Base-by-base conservation (phyloP, 2,329 filamentous ascomycete species). In the Fusarium annulatum region DNA sequence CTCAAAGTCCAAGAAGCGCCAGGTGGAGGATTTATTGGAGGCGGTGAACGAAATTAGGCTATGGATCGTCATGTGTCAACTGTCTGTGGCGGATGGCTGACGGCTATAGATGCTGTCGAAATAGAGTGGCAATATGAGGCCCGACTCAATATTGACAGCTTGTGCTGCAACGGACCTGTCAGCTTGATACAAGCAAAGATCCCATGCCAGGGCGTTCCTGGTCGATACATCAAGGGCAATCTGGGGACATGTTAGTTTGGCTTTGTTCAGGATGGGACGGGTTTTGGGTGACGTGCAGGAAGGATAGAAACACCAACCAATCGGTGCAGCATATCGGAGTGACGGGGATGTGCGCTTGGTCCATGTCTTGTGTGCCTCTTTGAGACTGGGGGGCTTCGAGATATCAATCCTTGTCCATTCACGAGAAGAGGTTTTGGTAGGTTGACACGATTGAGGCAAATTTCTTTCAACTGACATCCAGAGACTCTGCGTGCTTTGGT, bases 211-310 rank as follows among this genome's bases (percentile, higher is more conserved):
- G 49, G 52, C 57, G 66, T 71, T 74, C 67, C 71, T 68, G 62
- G 58, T 52, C 38, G 67, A 67, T 74, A 59, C 55, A 73, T 67
- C 57, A 56, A 65, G 61, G 42, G 26, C 67, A 72, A 69, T 69
- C 67, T 61, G 71, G 71, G 71, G 71, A 52, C 51, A 42, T 71
- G 51, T 74, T 71, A 73, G 70, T 71, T 64, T 74, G 61, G 41
- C 67, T 72, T 64, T 57, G 60, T 72, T 55, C 60, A 62, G 42
- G 57, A 73, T 64, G 68, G 45, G 57, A 73, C 64, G 64, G 71
- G 46, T 64, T 67, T 70, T 70, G 68, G 64, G 72, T 74, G 72
- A 74, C 72, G 75, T 77, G 75, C 75, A 77, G 75, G 60, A 68
- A 61, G 51, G 41, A 64, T 33, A 49, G 59, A 58, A 69, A 65